phyloP scores from a whole-genome alignment of 1,139 yeast species.

The Spathaspora sp. region DNA sequence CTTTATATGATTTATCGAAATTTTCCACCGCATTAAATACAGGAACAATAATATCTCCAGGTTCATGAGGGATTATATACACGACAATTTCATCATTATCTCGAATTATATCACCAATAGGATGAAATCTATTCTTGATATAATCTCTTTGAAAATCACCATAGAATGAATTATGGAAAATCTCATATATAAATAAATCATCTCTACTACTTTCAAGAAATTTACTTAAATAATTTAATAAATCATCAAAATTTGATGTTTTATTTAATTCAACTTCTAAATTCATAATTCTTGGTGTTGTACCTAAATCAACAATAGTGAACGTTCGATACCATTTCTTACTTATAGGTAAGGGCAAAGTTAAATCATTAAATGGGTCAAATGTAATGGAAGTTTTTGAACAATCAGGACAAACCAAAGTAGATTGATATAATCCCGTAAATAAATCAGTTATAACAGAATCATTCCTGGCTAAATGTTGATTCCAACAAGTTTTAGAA shows the following conservation, averaged over 20 bases:
- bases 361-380: slow-evolving; percentile 91
- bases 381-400: slow-evolving; percentile 80
- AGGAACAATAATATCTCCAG: slow-evolving; percentile 61
- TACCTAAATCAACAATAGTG: slow-evolving; percentile 55
- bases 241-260: slow-evolving; percentile 62
- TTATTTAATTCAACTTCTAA: slow-evolving; percentile 74
- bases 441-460: slow-evolving; percentile 83
- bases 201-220: slow-evolving; percentile 45
- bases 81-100: slow-evolving; percentile 65
- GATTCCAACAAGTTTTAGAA: slow-evolving; percentile 79
- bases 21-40: slow-evolving; percentile 58
- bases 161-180: slow-evolving; percentile 69
- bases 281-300: slow-evolving; percentile 22
- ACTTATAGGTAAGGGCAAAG: slow-evolving; percentile 82
- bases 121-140: slow-evolving; percentile 58
- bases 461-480: slow-evolving; percentile 79
- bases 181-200: slow-evolving; percentile 63
- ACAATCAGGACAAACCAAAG: slow-evolving; percentile 86
- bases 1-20: slow-evolving; percentile 36
- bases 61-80: slow-evolving; percentile 59
- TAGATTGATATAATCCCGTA: slow-evolving; percentile 88
- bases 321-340: slow-evolving; percentile 72
- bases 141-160: slow-evolving; percentile 64
- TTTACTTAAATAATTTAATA: slow-evolving; percentile 59
- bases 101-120: slow-evolving; percentile 68